phyloP scores from a whole-genome alignment of 2,329 filamentous ascomycete species.

The Malbranchea cinnamomea region DNA sequence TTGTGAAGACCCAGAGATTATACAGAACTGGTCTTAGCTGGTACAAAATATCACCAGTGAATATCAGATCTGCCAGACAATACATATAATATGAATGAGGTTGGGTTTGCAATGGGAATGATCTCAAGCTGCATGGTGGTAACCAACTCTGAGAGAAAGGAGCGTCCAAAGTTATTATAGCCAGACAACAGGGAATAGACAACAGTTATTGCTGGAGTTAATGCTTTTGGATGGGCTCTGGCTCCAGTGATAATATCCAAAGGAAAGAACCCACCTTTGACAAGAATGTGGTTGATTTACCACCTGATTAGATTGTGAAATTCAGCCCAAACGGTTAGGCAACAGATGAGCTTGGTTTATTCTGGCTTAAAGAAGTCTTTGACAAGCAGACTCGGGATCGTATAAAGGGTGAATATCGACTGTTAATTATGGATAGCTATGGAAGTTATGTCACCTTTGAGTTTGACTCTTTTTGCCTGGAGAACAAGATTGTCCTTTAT shows the following conservation, averaged over 20 bases:
- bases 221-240: not conserved
- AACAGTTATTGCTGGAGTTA: constrained; percentile 2
- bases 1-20: not conserved
- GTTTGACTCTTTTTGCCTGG: constrained; percentile 1
- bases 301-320: not conserved
- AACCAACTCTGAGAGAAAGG: not conserved
- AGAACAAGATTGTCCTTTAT: not conserved
- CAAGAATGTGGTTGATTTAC: not conserved
- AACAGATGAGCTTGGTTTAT: not conserved
- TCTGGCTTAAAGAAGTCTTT: constrained; percentile 2
- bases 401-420: not conserved
- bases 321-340: not conserved
- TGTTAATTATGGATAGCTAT: constrained; percentile 1
- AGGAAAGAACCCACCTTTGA: not conserved
- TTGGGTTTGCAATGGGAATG: constrained; percentile 1
- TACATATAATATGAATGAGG: constrained; percentile 1
- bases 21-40: not conserved
- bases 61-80: not conserved
- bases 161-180: not conserved
- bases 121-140: not conserved
- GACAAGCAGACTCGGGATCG: not conserved
- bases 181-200: constrained; percentile 2
- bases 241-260: constrained; percentile 1
- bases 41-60: not conserved
- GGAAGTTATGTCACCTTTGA: constrained; percentile 1